A percentile compares a stretch with the other conserved stretches of the same genome.
Conservation (phyloP, 768 basidiomycete genomes). For the Termitomyces eurrhizus region DNA sequence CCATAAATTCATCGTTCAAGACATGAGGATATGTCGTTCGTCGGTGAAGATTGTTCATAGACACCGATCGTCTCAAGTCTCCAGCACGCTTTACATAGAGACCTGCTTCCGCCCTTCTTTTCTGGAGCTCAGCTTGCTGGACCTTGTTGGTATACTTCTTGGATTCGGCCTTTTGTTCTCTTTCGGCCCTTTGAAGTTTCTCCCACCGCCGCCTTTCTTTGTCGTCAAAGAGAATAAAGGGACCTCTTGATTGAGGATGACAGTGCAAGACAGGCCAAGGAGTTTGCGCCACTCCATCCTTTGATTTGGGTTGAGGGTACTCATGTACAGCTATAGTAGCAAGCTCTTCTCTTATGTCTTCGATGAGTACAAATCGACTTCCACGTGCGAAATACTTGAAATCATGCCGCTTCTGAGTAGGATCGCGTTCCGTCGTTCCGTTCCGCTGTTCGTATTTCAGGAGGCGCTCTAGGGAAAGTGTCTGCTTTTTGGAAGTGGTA, state of each 20-base stretch:
- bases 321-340: slow-evolving; percentile 85
- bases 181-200: slow-evolving; percentile 45
- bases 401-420: slow-evolving; percentile 82
- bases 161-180: slow-evolving; percentile 38
- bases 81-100: slow-evolving; percentile 28
- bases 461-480: slow-evolving; percentile 54
- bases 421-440: slow-evolving; percentile 91
- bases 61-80: slow-evolving; percentile 70
- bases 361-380: slow-evolving; percentile 83
- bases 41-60: slow-evolving; percentile 72
- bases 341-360: slow-evolving; percentile 80
- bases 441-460: slow-evolving; percentile 81
- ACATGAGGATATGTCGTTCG: slow-evolving; percentile 33
- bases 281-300: slow-evolving; percentile 44
- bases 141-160: slow-evolving; percentile 30
- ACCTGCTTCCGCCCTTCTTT: slow-evolving; percentile 35
- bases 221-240: slow-evolving; percentile 74
- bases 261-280: slow-evolving; percentile 86
- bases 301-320: slow-evolving; percentile 56
- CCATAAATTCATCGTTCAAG: slow-evolving; percentile 20
- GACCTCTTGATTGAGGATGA: slow-evolving; percentile 68
- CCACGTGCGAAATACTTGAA: slow-evolving; percentile 80
- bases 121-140: slow-evolving; percentile 30
- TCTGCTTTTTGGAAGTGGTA: slow-evolving; percentile 25
- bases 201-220: slow-evolving; percentile 68